phyloP scores from a whole-genome alignment of 1,139 yeast species.

The Saccharomycopsis phalli region DNA sequence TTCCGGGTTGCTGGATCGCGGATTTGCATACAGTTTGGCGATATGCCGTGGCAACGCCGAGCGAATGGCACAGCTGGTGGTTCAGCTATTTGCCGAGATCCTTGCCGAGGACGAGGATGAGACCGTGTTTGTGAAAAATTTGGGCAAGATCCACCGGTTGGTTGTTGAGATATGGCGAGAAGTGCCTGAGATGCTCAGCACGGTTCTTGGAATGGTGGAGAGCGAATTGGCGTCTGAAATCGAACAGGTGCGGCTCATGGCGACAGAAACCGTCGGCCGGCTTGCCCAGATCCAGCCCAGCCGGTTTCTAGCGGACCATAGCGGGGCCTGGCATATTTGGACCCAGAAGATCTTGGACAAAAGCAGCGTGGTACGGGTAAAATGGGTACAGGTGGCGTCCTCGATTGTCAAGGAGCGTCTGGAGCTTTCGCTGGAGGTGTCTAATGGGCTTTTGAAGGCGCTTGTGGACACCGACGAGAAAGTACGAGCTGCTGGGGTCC shows the following conservation, averaged over 20 bases:
- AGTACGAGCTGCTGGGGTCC: conserved; percentile 59
- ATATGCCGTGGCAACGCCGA: conserved; percentile 68
- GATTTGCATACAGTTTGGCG: conserved; percentile 56
- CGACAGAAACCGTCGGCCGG: conserved; percentile 66
- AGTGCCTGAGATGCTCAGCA: conserved; percentile 64
- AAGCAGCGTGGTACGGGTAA: conserved; percentile 51
- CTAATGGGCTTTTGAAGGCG: conserved; percentile 56
- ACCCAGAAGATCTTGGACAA: conserved; percentile 64
- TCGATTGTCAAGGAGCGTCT: conserved; percentile 36
- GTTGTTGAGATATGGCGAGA: conserved; percentile 66
- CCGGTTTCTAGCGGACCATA: conserved; percentile 50
- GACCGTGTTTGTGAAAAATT: conserved; percentile 31
- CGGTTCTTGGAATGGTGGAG: conserved; percentile 73
- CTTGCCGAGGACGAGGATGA: conserved; percentile 31
- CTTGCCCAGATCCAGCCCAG: conserved; percentile 46
- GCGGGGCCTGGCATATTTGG: conserved; percentile 64
- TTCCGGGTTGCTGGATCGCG: conserved; percentile 37
- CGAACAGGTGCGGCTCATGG: conserved; percentile 50
- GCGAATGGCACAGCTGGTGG: conserved; percentile 66
- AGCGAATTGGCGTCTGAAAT: conserved; percentile 69
- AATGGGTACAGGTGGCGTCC: conserved; percentile 60
- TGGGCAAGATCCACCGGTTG: conserved; percentile 53
- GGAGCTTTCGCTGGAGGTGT: conserved; percentile 45
- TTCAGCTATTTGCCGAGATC: conserved; percentile 74
- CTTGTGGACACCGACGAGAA: conserved; percentile 68